phyloP scores from a whole-genome alignment of 768 basidiomycete species.

The Asterophora lycoperdoides region DNA sequence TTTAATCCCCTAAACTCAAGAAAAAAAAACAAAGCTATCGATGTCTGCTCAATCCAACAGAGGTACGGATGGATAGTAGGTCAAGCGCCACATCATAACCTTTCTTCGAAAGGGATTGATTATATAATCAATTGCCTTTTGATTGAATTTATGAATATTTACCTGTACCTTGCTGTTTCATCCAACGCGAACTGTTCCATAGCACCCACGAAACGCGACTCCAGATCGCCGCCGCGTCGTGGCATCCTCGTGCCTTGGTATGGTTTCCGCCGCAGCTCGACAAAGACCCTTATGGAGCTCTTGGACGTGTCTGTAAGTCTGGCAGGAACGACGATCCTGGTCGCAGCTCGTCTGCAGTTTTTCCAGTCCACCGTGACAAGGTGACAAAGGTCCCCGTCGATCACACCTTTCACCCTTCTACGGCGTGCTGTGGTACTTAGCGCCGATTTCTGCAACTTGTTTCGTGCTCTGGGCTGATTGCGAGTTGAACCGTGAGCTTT shows the following conservation, averaged over 20 bases:
- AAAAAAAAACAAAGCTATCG: neutral
- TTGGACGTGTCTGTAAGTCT: neutral
- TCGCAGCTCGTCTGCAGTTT: neutral
- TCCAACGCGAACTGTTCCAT: neutral
- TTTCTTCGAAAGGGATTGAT: neutral
- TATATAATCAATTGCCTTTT: slow-evolving; percentile 8
- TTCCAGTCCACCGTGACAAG: neutral
- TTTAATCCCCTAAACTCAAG: too few relatives aligned
- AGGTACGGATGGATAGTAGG: too few relatives aligned
- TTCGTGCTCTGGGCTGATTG: neutral
- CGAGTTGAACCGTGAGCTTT: neutral
- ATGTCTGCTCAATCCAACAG: too few relatives aligned
- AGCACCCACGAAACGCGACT: slow-evolving; percentile 10
- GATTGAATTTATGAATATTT: slow-evolving; percentile 6
- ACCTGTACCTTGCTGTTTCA: neutral
- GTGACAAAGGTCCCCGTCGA: slow-evolving; percentile 3
- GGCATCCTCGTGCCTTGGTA: slow-evolving; percentile 6
- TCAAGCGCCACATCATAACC: slow-evolving; percentile 9
- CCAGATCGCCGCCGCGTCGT: slow-evolving; percentile 5
- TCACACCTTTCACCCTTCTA: neutral
- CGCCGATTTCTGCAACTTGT: neutral
- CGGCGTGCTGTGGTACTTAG: slow-evolving; percentile 3
- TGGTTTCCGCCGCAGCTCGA: neutral
- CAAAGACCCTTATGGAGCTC: slow-evolving; percentile 3
- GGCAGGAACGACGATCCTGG: neutral